These are phyloP conservation scores for Stellera chamaejasme DNA, from an alignment of 345 rosid species.

Conservation along the genomic window DNA sequence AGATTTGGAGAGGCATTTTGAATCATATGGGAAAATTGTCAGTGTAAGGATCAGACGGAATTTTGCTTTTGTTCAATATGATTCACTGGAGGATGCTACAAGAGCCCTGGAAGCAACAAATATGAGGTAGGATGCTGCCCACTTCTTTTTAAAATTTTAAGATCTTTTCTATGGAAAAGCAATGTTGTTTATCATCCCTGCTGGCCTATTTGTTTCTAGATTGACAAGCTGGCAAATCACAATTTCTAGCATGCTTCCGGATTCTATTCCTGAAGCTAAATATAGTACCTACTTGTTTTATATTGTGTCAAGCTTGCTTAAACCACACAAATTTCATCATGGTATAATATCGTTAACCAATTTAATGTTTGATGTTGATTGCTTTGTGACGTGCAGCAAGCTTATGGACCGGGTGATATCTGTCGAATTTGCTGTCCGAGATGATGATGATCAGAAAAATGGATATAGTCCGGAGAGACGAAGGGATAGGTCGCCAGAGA, in stretches of 20 bases:
- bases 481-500: slow-evolving; percentile 73
- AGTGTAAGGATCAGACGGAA: slow-evolving; percentile 93
- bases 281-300: neutral
- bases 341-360: neutral
- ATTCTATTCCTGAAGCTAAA: no score
- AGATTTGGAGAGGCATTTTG: slow-evolving; percentile 92
- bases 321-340: no score
- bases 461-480: slow-evolving; percentile 68
- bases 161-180: slow-evolving; percentile 3
- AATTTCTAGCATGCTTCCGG: no score
- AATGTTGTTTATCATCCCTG: slow-evolving; percentile 1
- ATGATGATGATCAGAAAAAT: slow-evolving; percentile 68
- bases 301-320: neutral
- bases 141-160: neutral
- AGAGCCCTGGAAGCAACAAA: slow-evolving; percentile 81
- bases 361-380: slow-evolving; percentile 3
- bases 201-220: neutral
- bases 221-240: neutral
- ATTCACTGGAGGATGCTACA: slow-evolving; percentile 79
- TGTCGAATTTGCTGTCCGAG: slow-evolving; percentile 89
- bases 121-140: slow-evolving; percentile 35
- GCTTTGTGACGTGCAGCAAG: slow-evolving; percentile 49
- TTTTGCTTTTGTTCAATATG: slow-evolving; percentile 93
- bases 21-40: slow-evolving; percentile 79
- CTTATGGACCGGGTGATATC: slow-evolving; percentile 80